phyloP scores from a whole-genome alignment of 1,284 basidiomycete species.

The Coriolopsis trogii region DNA sequence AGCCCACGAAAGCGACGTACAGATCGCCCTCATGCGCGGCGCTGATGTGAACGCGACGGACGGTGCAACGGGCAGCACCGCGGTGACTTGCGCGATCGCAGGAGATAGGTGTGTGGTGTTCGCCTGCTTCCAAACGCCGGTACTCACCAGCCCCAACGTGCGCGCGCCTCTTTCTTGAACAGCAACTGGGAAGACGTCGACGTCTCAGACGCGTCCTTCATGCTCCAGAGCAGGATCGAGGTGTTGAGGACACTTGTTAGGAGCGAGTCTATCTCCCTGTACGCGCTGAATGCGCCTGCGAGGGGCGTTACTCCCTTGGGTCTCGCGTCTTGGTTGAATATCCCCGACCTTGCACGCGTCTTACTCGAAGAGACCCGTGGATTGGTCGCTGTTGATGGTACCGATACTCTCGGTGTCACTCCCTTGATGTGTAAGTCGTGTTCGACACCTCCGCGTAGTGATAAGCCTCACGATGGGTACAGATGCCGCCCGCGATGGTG shows the following conservation, averaged over 20 bases:
- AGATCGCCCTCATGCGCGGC: constrained; percentile 54
- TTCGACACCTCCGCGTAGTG: constrained; percentile 3
- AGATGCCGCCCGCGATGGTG: constrained; percentile 77
- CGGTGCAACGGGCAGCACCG: constrained; percentile 53
- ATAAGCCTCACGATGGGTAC: constrained; percentile 17
- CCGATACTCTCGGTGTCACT: constrained; percentile 71
- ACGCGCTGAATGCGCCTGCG: constrained; percentile 71
- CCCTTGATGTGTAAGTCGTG: constrained; percentile 75
- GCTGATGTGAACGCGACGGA: constrained; percentile 70
- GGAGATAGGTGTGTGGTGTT: constrained; percentile 58
- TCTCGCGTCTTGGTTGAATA: constrained; percentile 74
- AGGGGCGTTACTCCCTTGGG: constrained; percentile 74
- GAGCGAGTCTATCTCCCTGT: constrained; percentile 60
- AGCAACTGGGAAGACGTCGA: constrained; percentile 66
- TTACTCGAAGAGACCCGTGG: constrained; percentile 62
- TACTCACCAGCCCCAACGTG: constrained; percentile 5
- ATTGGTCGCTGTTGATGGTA: constrained; percentile 67
- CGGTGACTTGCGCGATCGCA: constrained; percentile 66
- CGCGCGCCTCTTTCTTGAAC: neutral
- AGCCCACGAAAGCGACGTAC: constrained; percentile 57
- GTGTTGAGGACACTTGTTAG: constrained; percentile 55
- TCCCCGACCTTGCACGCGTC: constrained; percentile 55
- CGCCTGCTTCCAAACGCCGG: neutral
- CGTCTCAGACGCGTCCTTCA: constrained; percentile 66
- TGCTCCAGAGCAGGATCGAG: constrained; percentile 55